Percentiles rank a stretch among this genome's conserved stretches.
phyloP scores from a whole-genome alignment of 2,329 filamentous ascomycete genomes.

The Colletotrichum truncatum region DNA sequence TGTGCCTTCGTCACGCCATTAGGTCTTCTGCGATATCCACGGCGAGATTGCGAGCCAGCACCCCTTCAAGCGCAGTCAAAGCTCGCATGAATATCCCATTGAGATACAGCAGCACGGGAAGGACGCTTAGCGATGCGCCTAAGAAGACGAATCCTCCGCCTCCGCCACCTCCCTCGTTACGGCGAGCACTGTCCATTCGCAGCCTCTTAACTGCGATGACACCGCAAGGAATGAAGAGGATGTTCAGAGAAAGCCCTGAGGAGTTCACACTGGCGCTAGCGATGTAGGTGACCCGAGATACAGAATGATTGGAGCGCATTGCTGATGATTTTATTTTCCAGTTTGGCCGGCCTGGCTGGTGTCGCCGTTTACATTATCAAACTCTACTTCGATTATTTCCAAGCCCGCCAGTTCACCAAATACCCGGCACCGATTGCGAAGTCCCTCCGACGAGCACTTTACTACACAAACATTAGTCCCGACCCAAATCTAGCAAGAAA shows the following conservation, averaged over 20 bases:
- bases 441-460: constrained; percentile 84
- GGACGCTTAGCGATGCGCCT: not conserved
- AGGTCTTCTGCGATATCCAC: not conserved
- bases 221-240: constrained; percentile 45
- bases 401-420: constrained; percentile 62
- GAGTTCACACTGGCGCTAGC: constrained; percentile 52
- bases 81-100: not conserved
- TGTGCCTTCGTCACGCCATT: constrained; percentile 1
- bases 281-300: constrained; percentile 42
- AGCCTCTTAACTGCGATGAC: constrained; percentile 47
- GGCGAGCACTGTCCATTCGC: constrained; percentile 44
- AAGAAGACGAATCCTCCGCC: constrained; percentile 35
- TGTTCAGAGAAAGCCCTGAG: constrained; percentile 53
- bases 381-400: constrained; percentile 65
- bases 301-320: not conserved
- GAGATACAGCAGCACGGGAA: constrained; percentile 11
- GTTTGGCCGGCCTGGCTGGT: constrained; percentile 43
- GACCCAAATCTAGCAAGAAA: constrained; percentile 82
- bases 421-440: constrained; percentile 78
- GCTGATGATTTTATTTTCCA: constrained; percentile 38
- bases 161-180: constrained; percentile 36
- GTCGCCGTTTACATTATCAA: constrained; percentile 48
- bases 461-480: constrained; percentile 81
- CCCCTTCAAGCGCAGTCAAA: not conserved
- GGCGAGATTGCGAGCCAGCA: not conserved